Percentiles rank a stretch among this genome's conserved stretches.
These are phyloP conservation scores for Radiomyces spectabilis DNA, from an alignment of 192 early-diverging fungal species.

Conservation along the genomic window DNA sequence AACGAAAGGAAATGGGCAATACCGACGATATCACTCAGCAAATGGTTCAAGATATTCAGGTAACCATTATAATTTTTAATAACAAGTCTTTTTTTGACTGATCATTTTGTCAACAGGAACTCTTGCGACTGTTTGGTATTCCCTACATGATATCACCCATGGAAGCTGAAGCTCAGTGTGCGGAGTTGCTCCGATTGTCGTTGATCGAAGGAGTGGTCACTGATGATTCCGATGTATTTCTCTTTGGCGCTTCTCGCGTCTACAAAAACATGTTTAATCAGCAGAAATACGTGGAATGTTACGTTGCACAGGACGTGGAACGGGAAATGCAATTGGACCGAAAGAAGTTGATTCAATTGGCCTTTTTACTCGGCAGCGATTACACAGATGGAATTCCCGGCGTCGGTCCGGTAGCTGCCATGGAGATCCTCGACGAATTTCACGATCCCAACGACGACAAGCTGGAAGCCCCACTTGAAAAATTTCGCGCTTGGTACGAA, in stretches of 20 bases:
- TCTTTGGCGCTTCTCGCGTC: conserved; percentile 78
- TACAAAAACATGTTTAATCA: conserved; percentile 94
- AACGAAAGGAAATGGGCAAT: conserved; percentile 46
- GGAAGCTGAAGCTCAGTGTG: conserved; percentile 99
- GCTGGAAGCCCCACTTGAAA: conserved; percentile 46
- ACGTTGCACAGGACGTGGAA: conserved; percentile 54
- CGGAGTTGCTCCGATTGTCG: conserved; percentile 42
- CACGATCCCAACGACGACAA: conserved; percentile 29
- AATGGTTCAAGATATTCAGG: conserved; percentile 70
- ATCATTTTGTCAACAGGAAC: conserved; percentile 37
- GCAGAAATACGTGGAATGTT: conserved; percentile 84
- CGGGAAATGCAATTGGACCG: conserved; percentile 60
- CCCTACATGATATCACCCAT: conserved; percentile 90
- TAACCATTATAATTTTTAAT: conserved; percentile 9
- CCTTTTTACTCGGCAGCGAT: conserved; percentile 93
- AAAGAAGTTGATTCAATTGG: conserved; percentile 71
- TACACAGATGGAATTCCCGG: conserved; percentile 89
- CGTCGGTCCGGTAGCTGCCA: conserved; percentile 77
- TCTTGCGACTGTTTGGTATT: conserved; percentile 87
- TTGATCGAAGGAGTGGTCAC: conserved; percentile 94
- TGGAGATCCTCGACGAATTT: conserved; percentile 85
- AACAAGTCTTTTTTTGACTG: not conserved
- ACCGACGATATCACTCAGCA: conserved; percentile 56
- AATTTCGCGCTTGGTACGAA: conserved; percentile 47
- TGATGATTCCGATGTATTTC: conserved; percentile 95